These are phyloP conservation scores for Corylus americana DNA, from an alignment of 306 rosid genomes.

Conservation along the genomic window DNA sequence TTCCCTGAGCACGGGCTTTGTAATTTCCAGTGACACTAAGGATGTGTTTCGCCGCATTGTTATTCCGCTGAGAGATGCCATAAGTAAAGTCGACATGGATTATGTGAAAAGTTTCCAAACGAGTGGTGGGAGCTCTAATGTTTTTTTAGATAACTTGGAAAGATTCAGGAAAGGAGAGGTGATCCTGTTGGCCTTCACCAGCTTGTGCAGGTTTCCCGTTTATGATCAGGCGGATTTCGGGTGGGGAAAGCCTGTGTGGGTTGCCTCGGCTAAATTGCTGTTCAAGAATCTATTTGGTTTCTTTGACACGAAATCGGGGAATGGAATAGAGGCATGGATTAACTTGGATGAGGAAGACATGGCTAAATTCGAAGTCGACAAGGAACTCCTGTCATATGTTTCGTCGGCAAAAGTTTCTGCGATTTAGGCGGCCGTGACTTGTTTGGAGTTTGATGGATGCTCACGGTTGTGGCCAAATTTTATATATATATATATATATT, in stretches of 20 bases:
- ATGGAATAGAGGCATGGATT: conserved; percentile 42
- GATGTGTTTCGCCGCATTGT: neutral
- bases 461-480: neutral
- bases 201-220: conserved; percentile 17
- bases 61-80: neutral
- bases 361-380: conserved; percentile 21
- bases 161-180: neutral
- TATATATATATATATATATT: no score
- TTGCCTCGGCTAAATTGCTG: conserved; percentile 21
- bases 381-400: conserved; percentile 6
- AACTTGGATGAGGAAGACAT: conserved; percentile 38
- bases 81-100: neutral
- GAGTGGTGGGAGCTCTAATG: neutral
- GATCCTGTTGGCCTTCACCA: neutral
- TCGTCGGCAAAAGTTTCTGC: neutral
- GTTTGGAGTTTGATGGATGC: neutral
- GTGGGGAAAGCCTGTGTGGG: conserved; percentile 51
- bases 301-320: conserved; percentile 25
- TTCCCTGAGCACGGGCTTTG: neutral
- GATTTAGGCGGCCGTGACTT: neutral
- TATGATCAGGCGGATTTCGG: conserved; percentile 39
- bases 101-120: conserved; percentile 5
- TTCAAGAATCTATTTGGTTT: conserved; percentile 11
- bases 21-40: neutral
- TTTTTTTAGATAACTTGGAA: neutral